Base-by-base conservation (phyloP, 768 basidiomycete genomes). In the Leccinum uliginosum region DNA sequence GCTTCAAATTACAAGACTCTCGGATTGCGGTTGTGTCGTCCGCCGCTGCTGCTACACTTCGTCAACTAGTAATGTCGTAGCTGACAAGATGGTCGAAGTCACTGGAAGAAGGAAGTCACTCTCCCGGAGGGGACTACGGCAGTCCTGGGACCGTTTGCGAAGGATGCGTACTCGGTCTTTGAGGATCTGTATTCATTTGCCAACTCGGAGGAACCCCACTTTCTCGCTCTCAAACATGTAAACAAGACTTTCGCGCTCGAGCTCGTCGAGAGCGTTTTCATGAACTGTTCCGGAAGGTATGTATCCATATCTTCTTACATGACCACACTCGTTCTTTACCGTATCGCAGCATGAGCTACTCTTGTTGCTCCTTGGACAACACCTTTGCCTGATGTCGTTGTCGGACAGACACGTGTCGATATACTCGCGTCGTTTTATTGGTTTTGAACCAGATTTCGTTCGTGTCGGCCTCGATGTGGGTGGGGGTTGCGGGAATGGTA, bases 181-280 rank as follows among this genome's bases (percentile, higher is more conserved):
- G 88, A 96, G 67, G 96, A 98, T 65, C 73, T 99, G 2, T 98
- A 95, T 68, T 74, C 98, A 1, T 81, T 98, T 2, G 90, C 91
- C 54, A 86, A 92, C 64, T 81, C 84, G 3, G 86, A 93, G 69
- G 86, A 82, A 53, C 90, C 94, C 3, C 77, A 80, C 54, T 91
- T 97, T 66, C 77, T 97, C 57, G 86, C 87, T 61, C 81, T 98
- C 46, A 85, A 90, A 21, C 83, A 80, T 51, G 75, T 98, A 46
- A 90, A 90, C 65, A 88, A 94, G 72, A 98, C 96, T 0, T 98
- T 98, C 62, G 93, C 94, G 0, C 74, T 99, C 17, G 96, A 99
- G 72, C 75, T 98, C 53, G 93, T 98, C 35, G 96, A 99, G 74
- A 98, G 95, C 65, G 91, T 98, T 94, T 94, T 64, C 86, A 93